Base-by-base conservation (phyloP, 2,329 filamentous ascomycete genomes). In the Fusarium sp. region DNA sequence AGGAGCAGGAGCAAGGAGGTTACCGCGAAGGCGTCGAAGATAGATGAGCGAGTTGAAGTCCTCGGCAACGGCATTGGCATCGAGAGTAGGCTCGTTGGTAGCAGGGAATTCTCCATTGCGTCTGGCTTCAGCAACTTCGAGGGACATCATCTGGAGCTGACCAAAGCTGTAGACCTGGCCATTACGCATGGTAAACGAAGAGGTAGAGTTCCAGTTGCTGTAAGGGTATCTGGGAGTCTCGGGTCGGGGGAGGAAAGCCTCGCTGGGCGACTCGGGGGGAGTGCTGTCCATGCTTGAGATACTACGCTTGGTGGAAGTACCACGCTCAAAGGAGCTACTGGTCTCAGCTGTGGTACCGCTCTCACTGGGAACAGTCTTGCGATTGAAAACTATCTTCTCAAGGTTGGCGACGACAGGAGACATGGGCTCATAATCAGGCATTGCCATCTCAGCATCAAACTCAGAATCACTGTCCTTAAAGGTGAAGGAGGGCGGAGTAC, bases 111-210 rank as follows among this genome's bases (percentile, higher is more conserved):
- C 77, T 14, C 73, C 73, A 4, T 78, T 77, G 15, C 73, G 70
- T 7, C 83, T 79, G 36, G 83, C 82, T 0, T 75, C 57, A 4
- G 71, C 66, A 4, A 84, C 65, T 4, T 63, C 49, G 0, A 72
- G 36, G 2, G 75, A 76, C 82, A 84, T 84, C 17, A 57, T n/a
- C 4, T 70, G 63, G 22, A 83, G 60, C 22, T 77, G 74, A 9
- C 50, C 49, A 9, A 65, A 17, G 6, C 60, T 46, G 11, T 75
- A 75, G 22, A 41, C 59, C 18, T 55, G 62, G 10, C 62, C 62
- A 5, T 38, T 65, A 18, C n/a, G 36, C 25, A 65, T 22, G 18
- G n/a, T 42, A 38, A 42, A 41, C 31, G 36, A 25, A 17, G 42
- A 14, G 17, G 52, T 35, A 7, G 60, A 15, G 12, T 58, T 38